phyloP scores from a whole-genome alignment of 768 basidiomycete species.

The Auriscalpium microsporum region DNA sequence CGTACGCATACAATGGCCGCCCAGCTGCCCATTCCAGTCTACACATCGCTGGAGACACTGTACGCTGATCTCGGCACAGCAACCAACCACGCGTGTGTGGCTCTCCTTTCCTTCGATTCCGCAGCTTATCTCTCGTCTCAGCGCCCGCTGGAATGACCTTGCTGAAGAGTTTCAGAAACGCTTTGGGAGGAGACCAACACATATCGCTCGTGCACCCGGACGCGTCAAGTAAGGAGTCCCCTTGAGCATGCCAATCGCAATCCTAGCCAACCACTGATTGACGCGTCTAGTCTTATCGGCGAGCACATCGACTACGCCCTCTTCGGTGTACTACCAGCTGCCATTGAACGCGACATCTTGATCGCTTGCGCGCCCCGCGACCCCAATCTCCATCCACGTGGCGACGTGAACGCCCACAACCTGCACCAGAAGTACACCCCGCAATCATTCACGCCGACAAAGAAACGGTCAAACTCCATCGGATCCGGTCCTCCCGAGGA shows the following conservation, averaged over 20 bases:
- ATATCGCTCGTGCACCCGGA: slow-evolving; percentile 72
- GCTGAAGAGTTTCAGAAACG: slow-evolving; percentile 50
- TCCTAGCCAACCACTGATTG: background rate
- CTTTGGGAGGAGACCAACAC: slow-evolving; percentile 59
- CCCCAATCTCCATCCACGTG: slow-evolving; percentile 30
- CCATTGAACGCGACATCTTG: slow-evolving; percentile 76
- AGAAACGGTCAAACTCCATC: slow-evolving; percentile 16
- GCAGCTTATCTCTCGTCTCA: slow-evolving; percentile 8
- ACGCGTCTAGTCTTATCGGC: slow-evolving; percentile 34
- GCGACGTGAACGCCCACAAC: slow-evolving; percentile 57
- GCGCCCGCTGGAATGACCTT: slow-evolving; percentile 53
- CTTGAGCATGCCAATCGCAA: slow-evolving; percentile 22
- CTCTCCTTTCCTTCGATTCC: background rate
- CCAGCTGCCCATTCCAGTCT: slow-evolving; percentile 51
- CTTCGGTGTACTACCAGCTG: slow-evolving; percentile 80
- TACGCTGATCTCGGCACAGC: slow-evolving; percentile 46
- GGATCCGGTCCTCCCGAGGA: slow-evolving; percentile 25
- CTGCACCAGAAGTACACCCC: slow-evolving; percentile 49
- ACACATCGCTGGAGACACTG: slow-evolving; percentile 46
- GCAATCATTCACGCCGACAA: slow-evolving; percentile 49
- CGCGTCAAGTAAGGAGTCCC: slow-evolving; percentile 55
- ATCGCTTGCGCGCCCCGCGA: slow-evolving; percentile 56
- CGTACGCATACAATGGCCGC: slow-evolving; percentile 35
- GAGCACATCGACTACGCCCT: slow-evolving; percentile 82
- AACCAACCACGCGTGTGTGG: slow-evolving; percentile 20